Conservation (phyloP, 768 basidiomycete genomes). For the Myochromella boudieri region DNA sequence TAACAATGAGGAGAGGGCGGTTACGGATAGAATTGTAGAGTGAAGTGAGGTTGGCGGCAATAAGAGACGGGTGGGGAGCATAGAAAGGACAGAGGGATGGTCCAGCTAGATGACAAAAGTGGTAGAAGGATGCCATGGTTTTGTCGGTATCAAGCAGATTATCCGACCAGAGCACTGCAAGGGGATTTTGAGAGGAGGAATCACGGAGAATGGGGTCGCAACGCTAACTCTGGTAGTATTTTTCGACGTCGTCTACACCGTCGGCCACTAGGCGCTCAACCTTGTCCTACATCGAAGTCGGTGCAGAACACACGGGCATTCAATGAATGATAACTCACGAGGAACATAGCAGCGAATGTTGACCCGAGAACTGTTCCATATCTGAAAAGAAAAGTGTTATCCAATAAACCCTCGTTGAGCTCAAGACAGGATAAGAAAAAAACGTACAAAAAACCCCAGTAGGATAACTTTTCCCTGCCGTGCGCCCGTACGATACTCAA, state of each 20-base stretch:
- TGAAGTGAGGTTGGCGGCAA: conserved; percentile 32
- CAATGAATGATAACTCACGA: too few relatives aligned
- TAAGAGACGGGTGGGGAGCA: conserved; percentile 30
- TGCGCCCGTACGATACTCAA: conserved; percentile 30
- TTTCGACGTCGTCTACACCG: conserved; percentile 39
- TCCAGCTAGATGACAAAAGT: conserved; percentile 36
- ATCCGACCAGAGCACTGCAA: conserved; percentile 31
- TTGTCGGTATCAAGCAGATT: conserved; percentile 38
- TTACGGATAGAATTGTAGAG: conserved; percentile 30
- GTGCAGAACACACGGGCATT: too few relatives aligned
- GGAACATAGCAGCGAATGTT: conserved; percentile 28
- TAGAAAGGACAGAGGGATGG: conserved; percentile 36
- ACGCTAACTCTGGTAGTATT: conserved; percentile 38
- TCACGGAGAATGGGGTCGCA: neutral
- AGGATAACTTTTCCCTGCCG: conserved; percentile 30
- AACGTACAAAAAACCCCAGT: conserved; percentile 29
- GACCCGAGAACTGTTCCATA: conserved; percentile 27
- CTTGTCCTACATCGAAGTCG: conserved; percentile 38
- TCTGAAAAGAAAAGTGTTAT: conserved; percentile 5
- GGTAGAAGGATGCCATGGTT: conserved; percentile 32
- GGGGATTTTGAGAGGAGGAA: neutral
- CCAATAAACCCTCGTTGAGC: neutral
- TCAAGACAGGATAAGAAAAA: neutral
- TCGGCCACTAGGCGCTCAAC: conserved; percentile 38
- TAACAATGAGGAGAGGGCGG: conserved; percentile 34